Percentiles rank a stretch among this genome's conserved stretches.
Conservation (phyloP, 345 rosid species). For the Crucihimalaya himalaica region DNA sequence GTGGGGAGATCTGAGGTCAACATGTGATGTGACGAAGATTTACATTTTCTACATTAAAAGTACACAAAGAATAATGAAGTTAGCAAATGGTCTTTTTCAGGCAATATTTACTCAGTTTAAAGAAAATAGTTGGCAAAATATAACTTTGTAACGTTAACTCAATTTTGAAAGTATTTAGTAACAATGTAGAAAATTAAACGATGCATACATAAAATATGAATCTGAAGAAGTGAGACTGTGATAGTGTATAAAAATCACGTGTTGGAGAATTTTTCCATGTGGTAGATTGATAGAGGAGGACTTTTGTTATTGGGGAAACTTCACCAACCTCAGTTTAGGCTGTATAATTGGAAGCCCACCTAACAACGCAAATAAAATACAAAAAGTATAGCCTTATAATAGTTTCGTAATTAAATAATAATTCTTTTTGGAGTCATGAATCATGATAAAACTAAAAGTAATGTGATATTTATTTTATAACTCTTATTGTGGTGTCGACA, state of each 20-base stretch:
- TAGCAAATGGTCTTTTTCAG: neutral
- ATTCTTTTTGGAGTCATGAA: neutral
- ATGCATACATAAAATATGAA: neutral
- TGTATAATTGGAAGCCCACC: constrained; percentile 24
- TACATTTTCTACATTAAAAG: neutral
- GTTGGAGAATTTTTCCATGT: constrained; percentile 18
- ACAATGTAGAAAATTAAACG: neutral
- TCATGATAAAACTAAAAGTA: neutral
- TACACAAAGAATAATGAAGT: neutral
- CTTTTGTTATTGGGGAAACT: constrained; percentile 5
- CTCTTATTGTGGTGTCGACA: constrained; percentile 1
- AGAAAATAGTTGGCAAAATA: neutral
- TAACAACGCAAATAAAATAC: neutral
- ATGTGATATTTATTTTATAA: neutral
- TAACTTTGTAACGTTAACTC: constrained; percentile 12
- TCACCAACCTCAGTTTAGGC: constrained; percentile 33
- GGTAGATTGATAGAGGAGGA: neutral
- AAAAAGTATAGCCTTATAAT: neutral
- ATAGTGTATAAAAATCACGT: constrained; percentile 8
- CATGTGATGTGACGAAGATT: constrained; percentile 17
- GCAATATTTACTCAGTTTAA: neutral
- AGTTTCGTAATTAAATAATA: neutral
- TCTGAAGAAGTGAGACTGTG: constrained; percentile 6
- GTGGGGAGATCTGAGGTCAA: constrained; percentile 19
- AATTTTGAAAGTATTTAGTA: neutral